Evolutionary conservation across 495 filamentous ascomycete genomes (phyloP).

Genomic region (Entonaema liquescens): DNA sequence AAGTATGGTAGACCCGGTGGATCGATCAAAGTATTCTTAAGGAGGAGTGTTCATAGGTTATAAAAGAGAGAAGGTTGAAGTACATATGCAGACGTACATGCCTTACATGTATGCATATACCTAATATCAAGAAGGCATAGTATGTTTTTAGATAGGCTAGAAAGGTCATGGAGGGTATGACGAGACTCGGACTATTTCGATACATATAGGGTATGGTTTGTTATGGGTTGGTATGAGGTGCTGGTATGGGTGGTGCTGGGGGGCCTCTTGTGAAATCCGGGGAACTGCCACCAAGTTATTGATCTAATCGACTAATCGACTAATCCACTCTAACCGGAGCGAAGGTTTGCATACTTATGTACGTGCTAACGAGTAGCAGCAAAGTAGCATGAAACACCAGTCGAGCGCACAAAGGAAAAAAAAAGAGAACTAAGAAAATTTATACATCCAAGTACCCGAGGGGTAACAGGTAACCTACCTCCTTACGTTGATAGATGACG

Average conservation of each 20-base stretch:
- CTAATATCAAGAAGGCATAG: constrained; percentile 11
- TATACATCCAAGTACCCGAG: background rate
- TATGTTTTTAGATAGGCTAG: background rate
- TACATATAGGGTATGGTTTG: background rate
- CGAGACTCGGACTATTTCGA: constrained; percentile 22
- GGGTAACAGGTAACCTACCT: background rate
- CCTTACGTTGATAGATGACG: constrained; percentile 9
- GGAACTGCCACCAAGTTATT: constrained; percentile 33
- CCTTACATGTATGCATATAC: constrained; percentile 16
- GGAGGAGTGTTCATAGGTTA: constrained; percentile 17
- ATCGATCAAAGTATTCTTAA: constrained; percentile 19
- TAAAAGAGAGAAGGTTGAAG: constrained; percentile 14
- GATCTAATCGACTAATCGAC: background rate
- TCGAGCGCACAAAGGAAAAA: background rate
- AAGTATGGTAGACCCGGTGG: constrained; percentile 12
- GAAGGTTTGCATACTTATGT: constrained; percentile 6
- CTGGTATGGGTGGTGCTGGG: constrained; percentile 1
- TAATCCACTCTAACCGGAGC: constrained; percentile 25
- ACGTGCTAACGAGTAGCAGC: background rate
- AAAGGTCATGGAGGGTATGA: constrained; percentile 37
- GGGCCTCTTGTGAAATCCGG: constrained; percentile 39
- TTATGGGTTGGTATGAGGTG: background rate
- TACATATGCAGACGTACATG: constrained; percentile 6
- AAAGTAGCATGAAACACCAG: background rate
- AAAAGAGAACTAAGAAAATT: constrained; percentile 1